Conservation (phyloP, 1,284 basidiomycete species). For the Trametes versicolor region DNA sequence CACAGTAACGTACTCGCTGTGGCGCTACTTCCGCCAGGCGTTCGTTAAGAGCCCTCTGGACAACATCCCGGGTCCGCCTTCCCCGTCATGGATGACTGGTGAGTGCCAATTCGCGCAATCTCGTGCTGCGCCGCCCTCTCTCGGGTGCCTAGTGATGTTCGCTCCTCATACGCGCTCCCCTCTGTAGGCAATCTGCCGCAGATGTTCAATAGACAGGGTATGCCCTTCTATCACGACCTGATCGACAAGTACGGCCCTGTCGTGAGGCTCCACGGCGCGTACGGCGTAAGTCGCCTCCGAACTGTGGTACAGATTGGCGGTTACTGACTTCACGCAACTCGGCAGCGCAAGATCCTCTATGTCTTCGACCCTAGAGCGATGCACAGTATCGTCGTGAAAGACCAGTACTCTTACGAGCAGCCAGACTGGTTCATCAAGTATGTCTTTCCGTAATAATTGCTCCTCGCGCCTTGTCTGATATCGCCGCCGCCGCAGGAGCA, state of each 20-base stretch:
- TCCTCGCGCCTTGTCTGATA: not conserved
- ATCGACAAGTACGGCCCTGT: conserved; percentile 35
- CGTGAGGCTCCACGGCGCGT: conserved; percentile 31
- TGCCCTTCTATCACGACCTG: conserved; percentile 31
- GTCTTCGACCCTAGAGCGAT: conserved; percentile 43
- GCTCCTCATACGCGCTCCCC: not conserved
- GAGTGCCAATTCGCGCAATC: conserved; percentile 3
- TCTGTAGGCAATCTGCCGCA: conserved; percentile 34
- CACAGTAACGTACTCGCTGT: conserved; percentile 29
- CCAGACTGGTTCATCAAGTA: conserved; percentile 36
- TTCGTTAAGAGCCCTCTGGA: conserved; percentile 32
- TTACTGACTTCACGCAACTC: not conserved
- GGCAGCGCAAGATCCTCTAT: conserved; percentile 39
- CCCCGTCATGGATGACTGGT: conserved; percentile 34
- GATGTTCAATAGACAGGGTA: conserved; percentile 31
- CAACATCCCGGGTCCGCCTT: conserved; percentile 37
- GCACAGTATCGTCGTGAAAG: conserved; percentile 46
- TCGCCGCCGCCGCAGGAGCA: conserved; percentile 25
- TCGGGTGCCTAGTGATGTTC: not conserved
- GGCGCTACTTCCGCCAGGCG: conserved; percentile 25
- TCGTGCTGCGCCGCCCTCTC: not conserved
- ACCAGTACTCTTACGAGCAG: conserved; percentile 45
- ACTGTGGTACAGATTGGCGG: not conserved
- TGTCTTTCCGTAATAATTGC: conserved; percentile 1
- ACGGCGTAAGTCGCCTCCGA: conserved; percentile 29